Evolutionary conservation across 345 rosid genomes (phyloP).

Genomic region (Murraya koenigii): DNA sequence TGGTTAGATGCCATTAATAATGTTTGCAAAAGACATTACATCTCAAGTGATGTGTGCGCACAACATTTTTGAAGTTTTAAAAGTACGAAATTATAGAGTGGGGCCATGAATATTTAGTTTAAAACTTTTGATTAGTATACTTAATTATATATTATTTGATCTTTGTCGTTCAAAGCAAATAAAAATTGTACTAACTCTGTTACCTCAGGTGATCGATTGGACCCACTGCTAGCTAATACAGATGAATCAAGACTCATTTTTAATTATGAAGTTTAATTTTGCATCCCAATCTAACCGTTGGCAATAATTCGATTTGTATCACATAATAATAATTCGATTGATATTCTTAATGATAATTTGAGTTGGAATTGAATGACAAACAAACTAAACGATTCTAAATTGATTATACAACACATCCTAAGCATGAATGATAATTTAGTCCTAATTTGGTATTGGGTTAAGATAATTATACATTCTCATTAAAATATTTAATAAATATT

Average conservation of each 20-base stretch:
- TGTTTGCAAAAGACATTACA: slow-evolving; percentile 11
- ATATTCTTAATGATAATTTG: too few species aligned
- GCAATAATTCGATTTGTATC: too few species aligned
- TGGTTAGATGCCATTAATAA: slow-evolving; percentile 4
- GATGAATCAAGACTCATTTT: slow-evolving; percentile 3
- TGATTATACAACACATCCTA: too few species aligned
- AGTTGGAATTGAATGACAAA: too few species aligned
- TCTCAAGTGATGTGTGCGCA: neutral
- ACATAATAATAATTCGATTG: too few species aligned
- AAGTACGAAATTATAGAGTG: neutral
- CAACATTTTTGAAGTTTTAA: neutral
- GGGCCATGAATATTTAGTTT: slow-evolving; percentile 1
- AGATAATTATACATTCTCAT: too few species aligned
- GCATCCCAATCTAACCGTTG: too few species aligned
- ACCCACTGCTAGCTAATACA: neutral
- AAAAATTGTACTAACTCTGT: neutral
- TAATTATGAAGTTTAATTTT: neutral
- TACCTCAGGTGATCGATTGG: slow-evolving; percentile 2
- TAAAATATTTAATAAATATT: too few species aligned
- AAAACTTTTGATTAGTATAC: neutral
- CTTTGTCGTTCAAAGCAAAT: neutral
- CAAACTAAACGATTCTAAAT: too few species aligned
- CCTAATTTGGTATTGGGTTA: too few species aligned
- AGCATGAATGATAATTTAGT: too few species aligned
- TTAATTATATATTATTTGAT: neutral